Conservation (phyloP, 108 stramenopile genomes). For the Cyclotella kingstonii region DNA sequence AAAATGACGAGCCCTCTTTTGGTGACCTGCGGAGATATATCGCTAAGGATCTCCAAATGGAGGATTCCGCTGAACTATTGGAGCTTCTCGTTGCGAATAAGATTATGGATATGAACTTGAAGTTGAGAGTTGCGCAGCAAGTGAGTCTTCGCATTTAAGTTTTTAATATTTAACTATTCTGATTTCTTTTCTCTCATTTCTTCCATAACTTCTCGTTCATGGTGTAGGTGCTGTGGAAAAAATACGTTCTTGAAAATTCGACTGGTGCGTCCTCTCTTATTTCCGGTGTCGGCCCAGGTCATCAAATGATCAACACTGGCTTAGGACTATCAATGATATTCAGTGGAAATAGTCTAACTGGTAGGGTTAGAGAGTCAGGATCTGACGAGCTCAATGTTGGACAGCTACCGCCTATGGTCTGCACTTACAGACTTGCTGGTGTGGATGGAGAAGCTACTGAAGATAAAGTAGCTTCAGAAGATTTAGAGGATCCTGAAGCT, state of each 20-base stretch:
- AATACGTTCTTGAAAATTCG: slow-evolving; percentile 43
- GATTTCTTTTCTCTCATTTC: no score
- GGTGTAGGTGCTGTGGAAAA: slow-evolving; percentile 57
- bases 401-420: slow-evolving; percentile 33
- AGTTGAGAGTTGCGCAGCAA: slow-evolving; percentile 73
- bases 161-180: no score
- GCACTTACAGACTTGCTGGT: slow-evolving; percentile 78
- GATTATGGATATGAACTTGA: slow-evolving; percentile 71
- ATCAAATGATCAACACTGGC: slow-evolving; percentile 49
- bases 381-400: slow-evolving; percentile 4
- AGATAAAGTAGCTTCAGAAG: slow-evolving; percentile 63
- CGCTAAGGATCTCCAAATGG: slow-evolving; percentile 83
- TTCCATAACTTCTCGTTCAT: neutral
- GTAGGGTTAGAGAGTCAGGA: slow-evolving; percentile 13
- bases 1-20: slow-evolving; percentile 63
- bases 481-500: slow-evolving; percentile 75
- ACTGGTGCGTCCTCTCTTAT: slow-evolving; percentile 53
- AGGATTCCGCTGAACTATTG: slow-evolving; percentile 73
- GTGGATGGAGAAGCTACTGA: slow-evolving; percentile 91
- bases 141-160: no score
- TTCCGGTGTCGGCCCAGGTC: slow-evolving; percentile 44
- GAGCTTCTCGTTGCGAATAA: slow-evolving; percentile 84
- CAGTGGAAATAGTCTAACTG: slow-evolving; percentile 33
- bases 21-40: slow-evolving; percentile 72
- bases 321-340: slow-evolving; percentile 74